These are phyloP conservation scores for Myxozyma neglecta DNA, from an alignment of 805 yeast genomes.

Conservation along the genomic window DNA sequence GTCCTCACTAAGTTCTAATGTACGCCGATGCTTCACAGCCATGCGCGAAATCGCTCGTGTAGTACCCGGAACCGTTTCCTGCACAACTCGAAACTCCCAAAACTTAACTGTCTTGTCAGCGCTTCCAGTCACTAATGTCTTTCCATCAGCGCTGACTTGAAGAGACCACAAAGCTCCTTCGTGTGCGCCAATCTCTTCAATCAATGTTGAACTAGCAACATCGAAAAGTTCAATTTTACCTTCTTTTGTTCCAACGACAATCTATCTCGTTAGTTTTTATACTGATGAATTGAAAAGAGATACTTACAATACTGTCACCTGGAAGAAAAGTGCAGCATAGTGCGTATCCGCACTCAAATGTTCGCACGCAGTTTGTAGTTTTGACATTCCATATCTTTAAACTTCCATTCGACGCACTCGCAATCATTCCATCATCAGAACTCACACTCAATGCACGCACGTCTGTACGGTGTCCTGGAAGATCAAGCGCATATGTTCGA, in stretches of 20 bases:
- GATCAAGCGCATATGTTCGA: constrained; percentile 59
- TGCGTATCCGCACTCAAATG: constrained; percentile 87
- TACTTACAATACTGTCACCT: constrained; percentile 68
- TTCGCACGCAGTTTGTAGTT: constrained; percentile 73
- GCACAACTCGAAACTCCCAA: constrained; percentile 74
- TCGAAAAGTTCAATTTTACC: constrained; percentile 86
- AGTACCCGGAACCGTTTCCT: constrained; percentile 73
- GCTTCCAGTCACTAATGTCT: constrained; percentile 82
- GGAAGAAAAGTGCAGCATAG: constrained; percentile 80
- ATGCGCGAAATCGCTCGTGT: constrained; percentile 51
- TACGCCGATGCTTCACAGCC: constrained; percentile 69
- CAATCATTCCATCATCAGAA: constrained; percentile 74
- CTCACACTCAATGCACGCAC: constrained; percentile 80
- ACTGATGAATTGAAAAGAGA: background rate
- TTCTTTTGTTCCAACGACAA: constrained; percentile 82
- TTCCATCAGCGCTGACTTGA: constrained; percentile 84
- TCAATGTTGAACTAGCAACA: constrained; percentile 72
- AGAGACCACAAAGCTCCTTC: constrained; percentile 86
- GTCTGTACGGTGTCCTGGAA: constrained; percentile 87
- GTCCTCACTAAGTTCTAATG: constrained; percentile 84
- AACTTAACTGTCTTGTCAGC: constrained; percentile 88
- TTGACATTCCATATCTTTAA: constrained; percentile 84
- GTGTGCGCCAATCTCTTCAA: constrained; percentile 77
- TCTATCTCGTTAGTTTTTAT: background rate
- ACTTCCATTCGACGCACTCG: constrained; percentile 87